phyloP scores from a whole-genome alignment of 23 red algal genomes.

The Cyanidiococcus yangmingshanensis region DNA sequence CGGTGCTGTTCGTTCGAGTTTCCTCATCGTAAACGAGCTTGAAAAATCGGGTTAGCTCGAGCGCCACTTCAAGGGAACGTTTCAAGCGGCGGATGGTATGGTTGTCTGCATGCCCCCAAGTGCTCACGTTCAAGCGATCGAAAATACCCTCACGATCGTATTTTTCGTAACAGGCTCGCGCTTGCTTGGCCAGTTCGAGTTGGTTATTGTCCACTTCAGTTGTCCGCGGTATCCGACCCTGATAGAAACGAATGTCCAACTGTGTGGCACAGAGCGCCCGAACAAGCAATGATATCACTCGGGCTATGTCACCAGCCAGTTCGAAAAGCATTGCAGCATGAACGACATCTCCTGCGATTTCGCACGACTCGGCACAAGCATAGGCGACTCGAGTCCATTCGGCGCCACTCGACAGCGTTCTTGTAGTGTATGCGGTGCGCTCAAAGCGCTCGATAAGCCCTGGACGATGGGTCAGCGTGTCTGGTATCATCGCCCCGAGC shows the following conservation, averaged over 20 bases:
- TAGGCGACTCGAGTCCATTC: constrained; percentile 12
- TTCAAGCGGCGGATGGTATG: neutral
- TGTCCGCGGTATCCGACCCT: neutral
- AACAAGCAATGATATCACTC: constrained; percentile 6
- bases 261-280: neutral
- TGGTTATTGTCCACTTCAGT: neutral
- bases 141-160: neutral
- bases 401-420: neutral
- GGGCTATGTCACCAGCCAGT: constrained; percentile 14
- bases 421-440: constrained; percentile 1
- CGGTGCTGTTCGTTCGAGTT: too few relatives aligned
- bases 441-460: constrained; percentile 8
- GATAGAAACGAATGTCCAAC: neutral
- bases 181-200: neutral
- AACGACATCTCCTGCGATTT: constrained; percentile 2
- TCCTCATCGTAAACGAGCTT: neutral
- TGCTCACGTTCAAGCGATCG: neutral
- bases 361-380: constrained; percentile 5
- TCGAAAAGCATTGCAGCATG: constrained; percentile 23
- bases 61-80: neutral
- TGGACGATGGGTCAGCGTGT: neutral
- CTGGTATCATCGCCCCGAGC: constrained; percentile 10
- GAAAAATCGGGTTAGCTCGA: neutral
- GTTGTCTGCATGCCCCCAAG: neutral
- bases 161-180: neutral